Evolutionary conservation across 2,329 filamentous ascomycete species (phyloP).

Genomic region (Botrytis paeoniae): DNA sequence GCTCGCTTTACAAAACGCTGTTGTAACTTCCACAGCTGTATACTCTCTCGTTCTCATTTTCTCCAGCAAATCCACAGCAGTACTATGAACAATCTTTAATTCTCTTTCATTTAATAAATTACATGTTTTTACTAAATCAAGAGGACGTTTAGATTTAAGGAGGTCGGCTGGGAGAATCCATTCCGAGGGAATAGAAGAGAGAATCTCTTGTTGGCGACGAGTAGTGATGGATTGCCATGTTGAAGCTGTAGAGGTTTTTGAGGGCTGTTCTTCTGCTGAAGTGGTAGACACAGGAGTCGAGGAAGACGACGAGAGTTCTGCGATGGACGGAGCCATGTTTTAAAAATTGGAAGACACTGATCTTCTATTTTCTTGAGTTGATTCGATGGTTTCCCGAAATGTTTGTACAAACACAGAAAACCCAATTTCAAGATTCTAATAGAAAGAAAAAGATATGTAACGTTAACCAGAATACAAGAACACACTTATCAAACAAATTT

Average conservation of each 20-base stretch:
- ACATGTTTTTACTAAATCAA: background rate
- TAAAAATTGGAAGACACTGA: background rate
- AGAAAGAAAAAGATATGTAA: background rate
- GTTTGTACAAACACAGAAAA: background rate
- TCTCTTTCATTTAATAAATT: conserved; percentile 1
- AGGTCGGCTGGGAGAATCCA: background rate
- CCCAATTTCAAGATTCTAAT: background rate
- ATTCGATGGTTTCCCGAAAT: no score
- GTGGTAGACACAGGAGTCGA: background rate
- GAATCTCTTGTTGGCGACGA: background rate
- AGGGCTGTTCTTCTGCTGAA: background rate
- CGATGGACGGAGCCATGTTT: background rate
- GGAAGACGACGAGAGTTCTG: background rate
- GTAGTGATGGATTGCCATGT: background rate
- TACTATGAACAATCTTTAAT: conserved; percentile 32
- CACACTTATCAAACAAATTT: background rate
- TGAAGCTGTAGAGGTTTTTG: background rate
- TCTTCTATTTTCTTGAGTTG: background rate
- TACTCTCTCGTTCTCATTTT: conserved; percentile 42
- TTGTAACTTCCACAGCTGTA: conserved; percentile 45
- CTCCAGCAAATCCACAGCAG: conserved; percentile 30
- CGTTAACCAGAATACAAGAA: background rate
- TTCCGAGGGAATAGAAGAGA: background rate
- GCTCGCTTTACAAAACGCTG: conserved; percentile 53
- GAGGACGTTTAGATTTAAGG: background rate